phyloP scores from a whole-genome alignment of 768 basidiomycete species.

The Cyathus striatus region DNA sequence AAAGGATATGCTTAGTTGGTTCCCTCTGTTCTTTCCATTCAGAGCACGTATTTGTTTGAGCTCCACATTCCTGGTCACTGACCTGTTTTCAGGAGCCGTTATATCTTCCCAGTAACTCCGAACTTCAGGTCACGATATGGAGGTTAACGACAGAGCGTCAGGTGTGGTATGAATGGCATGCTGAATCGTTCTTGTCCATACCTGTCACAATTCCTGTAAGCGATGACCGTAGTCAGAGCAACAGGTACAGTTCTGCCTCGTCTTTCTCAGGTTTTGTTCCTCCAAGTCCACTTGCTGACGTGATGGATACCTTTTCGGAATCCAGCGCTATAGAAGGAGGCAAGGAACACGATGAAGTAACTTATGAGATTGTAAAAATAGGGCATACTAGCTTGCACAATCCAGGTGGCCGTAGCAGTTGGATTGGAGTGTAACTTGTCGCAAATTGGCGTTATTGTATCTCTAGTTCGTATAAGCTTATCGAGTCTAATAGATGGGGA shows the following conservation, averaged over 20 bases:
- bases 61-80: conserved; percentile 3
- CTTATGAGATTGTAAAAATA: conserved; percentile 71
- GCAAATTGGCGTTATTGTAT: conserved; percentile 5
- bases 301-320: conserved; percentile 34
- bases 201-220: conserved; percentile 27
- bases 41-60: conserved; percentile 47
- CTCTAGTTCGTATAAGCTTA: no score
- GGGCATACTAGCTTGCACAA: conserved; percentile 94
- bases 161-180: conserved; percentile 99
- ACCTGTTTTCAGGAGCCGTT: conserved; percentile 67
- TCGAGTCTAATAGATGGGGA: no score
- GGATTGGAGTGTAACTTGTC: conserved; percentile 70
- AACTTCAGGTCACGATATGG: conserved; percentile 93
- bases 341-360: conserved; percentile 9
- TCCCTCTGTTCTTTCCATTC: conserved; percentile 95
- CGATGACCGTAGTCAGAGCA: conserved; percentile 13
- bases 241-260: conserved; percentile 9
- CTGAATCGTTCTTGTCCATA: conserved; percentile 83
- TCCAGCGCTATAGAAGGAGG: conserved; percentile 7
- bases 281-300: conserved; percentile 73
- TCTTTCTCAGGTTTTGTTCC: conserved; percentile 16
- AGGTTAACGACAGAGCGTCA: conserved; percentile 82
- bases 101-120: conserved; percentile 88
- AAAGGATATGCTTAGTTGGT: conserved; percentile 99
- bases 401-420: conserved; percentile 83